Conservation (phyloP, 139 green algal genomes). For the Pleodorina starrii region DNA sequence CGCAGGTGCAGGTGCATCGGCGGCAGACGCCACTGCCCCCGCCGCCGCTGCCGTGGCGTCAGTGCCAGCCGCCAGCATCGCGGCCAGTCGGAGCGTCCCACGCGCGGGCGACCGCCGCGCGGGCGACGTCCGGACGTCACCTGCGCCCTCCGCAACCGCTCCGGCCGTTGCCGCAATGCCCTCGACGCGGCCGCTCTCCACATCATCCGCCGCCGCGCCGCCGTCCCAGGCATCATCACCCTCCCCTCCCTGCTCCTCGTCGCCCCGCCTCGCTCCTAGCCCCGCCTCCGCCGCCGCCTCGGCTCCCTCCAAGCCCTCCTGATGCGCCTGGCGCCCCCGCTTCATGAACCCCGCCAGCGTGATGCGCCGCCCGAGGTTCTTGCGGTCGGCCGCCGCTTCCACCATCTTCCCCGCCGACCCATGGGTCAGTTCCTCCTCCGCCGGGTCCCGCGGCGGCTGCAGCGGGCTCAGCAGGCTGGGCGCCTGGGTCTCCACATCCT, state of each 20-base stretch:
- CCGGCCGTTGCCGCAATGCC: background rate
- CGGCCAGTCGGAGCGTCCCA: background rate
- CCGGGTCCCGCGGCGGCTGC: background rate
- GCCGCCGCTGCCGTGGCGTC: background rate
- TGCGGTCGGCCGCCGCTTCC: background rate
- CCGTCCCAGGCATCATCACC: too few relatives aligned
- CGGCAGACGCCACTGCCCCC: background rate
- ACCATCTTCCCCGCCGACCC: too few relatives aligned
- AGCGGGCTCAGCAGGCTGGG: constrained; percentile 14
- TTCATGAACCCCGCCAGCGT: background rate
- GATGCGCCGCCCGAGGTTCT: background rate
- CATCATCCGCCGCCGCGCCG: background rate
- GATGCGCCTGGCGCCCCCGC: background rate
- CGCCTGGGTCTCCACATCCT: background rate
- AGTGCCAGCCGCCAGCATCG: background rate
- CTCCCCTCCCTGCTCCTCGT: background rate
- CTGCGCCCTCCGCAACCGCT: too few relatives aligned
- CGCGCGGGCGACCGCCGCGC: background rate
- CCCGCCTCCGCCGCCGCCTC: too few relatives aligned
- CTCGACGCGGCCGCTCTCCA: background rate
- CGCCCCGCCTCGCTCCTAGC: too few relatives aligned
- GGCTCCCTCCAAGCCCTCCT: background rate
- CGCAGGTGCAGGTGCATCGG: background rate
- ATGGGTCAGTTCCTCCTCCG: background rate
- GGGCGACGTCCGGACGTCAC: too few relatives aligned